These are phyloP conservation scores for Salix caprea DNA, from an alignment of 345 rosid species.

Conservation along the genomic window DNA sequence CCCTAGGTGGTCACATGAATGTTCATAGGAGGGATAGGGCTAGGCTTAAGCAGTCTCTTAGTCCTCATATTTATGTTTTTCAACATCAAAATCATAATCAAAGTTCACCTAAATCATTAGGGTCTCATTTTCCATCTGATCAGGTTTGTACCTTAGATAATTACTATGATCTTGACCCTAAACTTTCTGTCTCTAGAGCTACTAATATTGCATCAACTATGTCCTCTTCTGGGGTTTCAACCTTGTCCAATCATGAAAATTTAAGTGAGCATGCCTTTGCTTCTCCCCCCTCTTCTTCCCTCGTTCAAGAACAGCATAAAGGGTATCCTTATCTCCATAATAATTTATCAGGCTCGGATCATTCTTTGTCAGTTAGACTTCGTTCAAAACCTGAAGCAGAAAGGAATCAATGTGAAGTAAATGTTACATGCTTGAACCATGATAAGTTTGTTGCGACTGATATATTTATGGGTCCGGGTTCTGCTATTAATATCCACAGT, in stretches of 20 bases:
- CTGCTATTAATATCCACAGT: constrained; percentile 14
- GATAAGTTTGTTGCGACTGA: constrained; percentile 22
- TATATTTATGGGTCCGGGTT: constrained; percentile 33
- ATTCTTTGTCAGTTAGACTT: not conserved
- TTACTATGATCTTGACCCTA: constrained; percentile 8
- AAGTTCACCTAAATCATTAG: not conserved
- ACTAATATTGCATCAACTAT: not conserved
- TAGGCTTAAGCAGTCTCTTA: constrained; percentile 54
- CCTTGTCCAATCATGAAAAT: constrained; percentile 18
- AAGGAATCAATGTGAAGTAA: constrained; percentile 6
- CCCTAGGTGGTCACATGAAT: constrained; percentile 94
- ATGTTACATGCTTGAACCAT: not conserved
- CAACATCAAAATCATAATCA: constrained; percentile 8
- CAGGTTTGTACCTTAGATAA: constrained; percentile 2
- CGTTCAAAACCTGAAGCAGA: constrained; percentile 11
- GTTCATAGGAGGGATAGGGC: constrained; percentile 94
- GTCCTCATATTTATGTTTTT: constrained; percentile 1
- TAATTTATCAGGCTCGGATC: not conserved
- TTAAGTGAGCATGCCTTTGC: constrained; percentile 1
- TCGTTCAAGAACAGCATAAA: not conserved
- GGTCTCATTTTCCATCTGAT: constrained; percentile 12
- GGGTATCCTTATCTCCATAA: not conserved
- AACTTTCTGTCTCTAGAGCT: constrained; percentile 5
- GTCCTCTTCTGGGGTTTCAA: constrained; percentile 34
- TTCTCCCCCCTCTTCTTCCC: constrained; percentile 5